These are phyloP conservation scores for Syncephalastrum sp. DNA, from an alignment of 371 early-diverging fungal genomes.

Conservation along the genomic window DNA sequence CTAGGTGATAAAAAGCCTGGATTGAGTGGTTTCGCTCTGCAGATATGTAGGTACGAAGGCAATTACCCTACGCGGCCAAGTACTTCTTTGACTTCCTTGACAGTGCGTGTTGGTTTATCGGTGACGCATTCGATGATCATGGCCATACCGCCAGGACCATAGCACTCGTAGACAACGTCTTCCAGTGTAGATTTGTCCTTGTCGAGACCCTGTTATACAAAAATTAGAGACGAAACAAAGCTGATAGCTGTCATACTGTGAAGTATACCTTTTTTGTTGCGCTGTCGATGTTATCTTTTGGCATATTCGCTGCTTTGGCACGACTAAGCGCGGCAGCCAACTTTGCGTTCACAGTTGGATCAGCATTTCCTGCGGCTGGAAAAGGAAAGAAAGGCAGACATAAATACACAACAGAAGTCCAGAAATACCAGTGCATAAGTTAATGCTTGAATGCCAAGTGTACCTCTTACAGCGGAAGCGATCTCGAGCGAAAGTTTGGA, in stretches of 20 bases:
- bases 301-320: constrained; percentile 63
- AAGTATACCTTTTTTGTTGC: constrained; percentile 61
- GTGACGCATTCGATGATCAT: constrained; percentile 68
- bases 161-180: constrained; percentile 64
- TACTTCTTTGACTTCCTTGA: constrained; percentile 64
- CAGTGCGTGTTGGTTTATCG: constrained; percentile 65
- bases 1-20: constrained; percentile 13
- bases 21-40: background rate
- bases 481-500: constrained; percentile 63
- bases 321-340: constrained; percentile 60
- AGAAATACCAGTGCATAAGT: background rate
- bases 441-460: background rate
- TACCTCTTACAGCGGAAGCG: constrained; percentile 57
- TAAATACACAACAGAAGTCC: background rate
- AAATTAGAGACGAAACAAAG: background rate
- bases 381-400: background rate
- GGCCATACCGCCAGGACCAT: constrained; percentile 63
- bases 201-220: constrained; percentile 19
- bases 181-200: constrained; percentile 45
- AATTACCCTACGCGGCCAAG: constrained; percentile 54
- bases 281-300: constrained; percentile 72
- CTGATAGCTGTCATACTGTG: background rate
- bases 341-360: constrained; percentile 47
- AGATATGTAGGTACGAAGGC: background rate
- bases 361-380: constrained; percentile 51